Evolutionary conservation across 2,329 filamentous ascomycete genomes (phyloP).

Genomic region (Colletotrichum sp.): DNA sequence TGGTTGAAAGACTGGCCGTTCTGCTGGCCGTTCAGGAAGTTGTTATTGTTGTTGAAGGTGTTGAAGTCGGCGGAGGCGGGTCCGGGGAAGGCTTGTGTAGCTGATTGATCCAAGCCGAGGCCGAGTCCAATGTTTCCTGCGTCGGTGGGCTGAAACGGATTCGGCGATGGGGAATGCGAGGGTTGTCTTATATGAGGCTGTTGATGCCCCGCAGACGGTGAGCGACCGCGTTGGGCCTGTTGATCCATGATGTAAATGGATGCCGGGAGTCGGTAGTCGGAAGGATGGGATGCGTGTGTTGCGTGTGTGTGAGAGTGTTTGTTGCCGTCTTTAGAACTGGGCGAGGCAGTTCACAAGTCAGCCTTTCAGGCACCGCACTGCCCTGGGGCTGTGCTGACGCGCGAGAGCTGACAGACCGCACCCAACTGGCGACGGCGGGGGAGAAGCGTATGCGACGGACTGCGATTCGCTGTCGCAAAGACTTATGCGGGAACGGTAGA

Average conservation of each 20-base stretch:
- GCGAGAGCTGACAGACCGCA: conserved; percentile 31
- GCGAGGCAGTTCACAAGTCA: conserved; percentile 52
- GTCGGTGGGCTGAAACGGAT: conserved; percentile 54
- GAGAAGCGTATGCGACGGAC: conserved; percentile 2
- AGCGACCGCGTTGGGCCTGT: conserved; percentile 57
- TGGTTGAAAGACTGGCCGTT: conserved; percentile 43
- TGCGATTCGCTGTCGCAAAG: conserved; percentile 16
- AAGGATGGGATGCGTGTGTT: conserved; percentile 12
- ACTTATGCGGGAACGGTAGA: not conserved
- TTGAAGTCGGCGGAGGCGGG: conserved; percentile 50
- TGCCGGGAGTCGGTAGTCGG: conserved; percentile 18
- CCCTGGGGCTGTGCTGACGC: conserved; percentile 47
- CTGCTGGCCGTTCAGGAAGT: conserved; percentile 56
- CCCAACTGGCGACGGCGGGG: conserved; percentile 20
- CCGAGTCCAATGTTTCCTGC: conserved; percentile 56
- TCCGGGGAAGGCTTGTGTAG: conserved; percentile 43
- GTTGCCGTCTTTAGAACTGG: conserved; percentile 40
- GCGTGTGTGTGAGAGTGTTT: conserved; percentile 7
- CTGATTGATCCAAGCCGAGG: conserved; percentile 60
- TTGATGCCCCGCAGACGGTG: conserved; percentile 64
- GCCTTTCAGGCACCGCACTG: conserved; percentile 47
- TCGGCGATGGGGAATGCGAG: conserved; percentile 67
- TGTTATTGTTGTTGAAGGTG: conserved; percentile 49
- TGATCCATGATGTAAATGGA: conserved; percentile 42
- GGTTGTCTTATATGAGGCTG: conserved; percentile 69